phyloP scores from a whole-genome alignment of 352 stramenopile species.

The Phytophthora podocarpi region DNA sequence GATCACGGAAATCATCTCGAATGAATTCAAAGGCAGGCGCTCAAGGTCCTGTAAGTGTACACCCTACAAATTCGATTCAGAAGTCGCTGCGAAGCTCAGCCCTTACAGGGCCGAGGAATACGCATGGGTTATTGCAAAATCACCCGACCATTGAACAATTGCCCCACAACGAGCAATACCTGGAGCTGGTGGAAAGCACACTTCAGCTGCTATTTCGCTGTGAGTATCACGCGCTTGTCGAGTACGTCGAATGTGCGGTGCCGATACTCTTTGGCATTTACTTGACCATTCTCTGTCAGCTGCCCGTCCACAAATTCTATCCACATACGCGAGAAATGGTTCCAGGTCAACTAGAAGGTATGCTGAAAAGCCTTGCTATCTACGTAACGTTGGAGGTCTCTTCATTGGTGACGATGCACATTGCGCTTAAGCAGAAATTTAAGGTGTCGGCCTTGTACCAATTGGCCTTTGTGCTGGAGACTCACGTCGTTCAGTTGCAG shows the following conservation, averaged over 20 bases:
- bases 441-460: constrained; percentile 26
- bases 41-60: too few relatives aligned
- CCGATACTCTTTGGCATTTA: constrained; percentile 29
- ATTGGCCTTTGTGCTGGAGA: constrained; percentile 36
- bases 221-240: constrained; percentile 28
- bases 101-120: too few relatives aligned
- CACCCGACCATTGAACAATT: too few relatives aligned
- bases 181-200: constrained; percentile 13
- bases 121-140: too few relatives aligned
- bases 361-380: constrained; percentile 11
- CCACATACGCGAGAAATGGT: constrained; percentile 22
- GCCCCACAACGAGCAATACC: not conserved
- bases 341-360: constrained; percentile 8
- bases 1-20: not conserved
- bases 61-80: too few relatives aligned
- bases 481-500: constrained; percentile 20
- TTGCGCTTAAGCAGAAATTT: constrained; percentile 15
- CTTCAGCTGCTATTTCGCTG: constrained; percentile 32
- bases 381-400: constrained; percentile 17
- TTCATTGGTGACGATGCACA: constrained; percentile 24
- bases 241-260: constrained; percentile 35
- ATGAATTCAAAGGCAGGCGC: not conserved
- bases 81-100: too few relatives aligned
- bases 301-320: constrained; percentile 22
- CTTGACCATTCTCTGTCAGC: constrained; percentile 15